These are phyloP conservation scores for Paecilomyces niveus DNA, from an alignment of 2,329 filamentous ascomycete genomes.

Conservation along the genomic window DNA sequence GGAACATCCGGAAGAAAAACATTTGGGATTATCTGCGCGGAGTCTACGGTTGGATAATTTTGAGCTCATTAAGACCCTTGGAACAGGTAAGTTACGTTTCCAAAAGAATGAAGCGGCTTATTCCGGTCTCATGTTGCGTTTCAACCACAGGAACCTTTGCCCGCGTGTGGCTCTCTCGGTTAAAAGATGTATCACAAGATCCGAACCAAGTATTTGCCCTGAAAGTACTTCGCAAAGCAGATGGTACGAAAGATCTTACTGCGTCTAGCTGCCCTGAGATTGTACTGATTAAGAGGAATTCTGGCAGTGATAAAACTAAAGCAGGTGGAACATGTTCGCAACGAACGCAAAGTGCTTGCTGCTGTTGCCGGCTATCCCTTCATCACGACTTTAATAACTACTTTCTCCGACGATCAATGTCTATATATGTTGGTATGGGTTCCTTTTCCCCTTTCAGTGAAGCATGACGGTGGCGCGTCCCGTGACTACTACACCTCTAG, in stretches of 20 bases:
- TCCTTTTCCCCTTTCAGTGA: neutral
- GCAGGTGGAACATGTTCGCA: conserved; percentile 62
- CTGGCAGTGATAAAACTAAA: conserved; percentile 50
- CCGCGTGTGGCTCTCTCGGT: conserved; percentile 42
- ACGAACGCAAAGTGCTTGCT: conserved; percentile 57
- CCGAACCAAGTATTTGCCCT: conserved; percentile 40
- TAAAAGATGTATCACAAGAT: conserved; percentile 31
- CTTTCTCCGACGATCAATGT: conserved; percentile 56
- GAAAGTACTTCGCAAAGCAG: conserved; percentile 45
- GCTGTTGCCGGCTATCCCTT: conserved; percentile 59
- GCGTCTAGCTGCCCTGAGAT: neutral
- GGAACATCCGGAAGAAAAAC: conserved; percentile 30
- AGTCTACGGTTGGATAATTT: conserved; percentile 38
- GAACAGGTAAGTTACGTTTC: conserved; percentile 33
- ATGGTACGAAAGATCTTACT: conserved; percentile 28
- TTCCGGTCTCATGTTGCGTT: conserved; percentile 6
- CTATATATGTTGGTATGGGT: conserved; percentile 45
- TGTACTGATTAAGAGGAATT: neutral
- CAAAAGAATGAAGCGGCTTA: conserved; percentile 7
- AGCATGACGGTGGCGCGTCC: neutral
- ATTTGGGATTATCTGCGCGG: conserved; percentile 29
- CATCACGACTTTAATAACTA: conserved; percentile 58
- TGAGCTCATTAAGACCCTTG: conserved; percentile 41
- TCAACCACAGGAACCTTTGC: conserved; percentile 40
- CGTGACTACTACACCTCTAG: neutral